Evolutionary conservation across 805 yeast species (phyloP).

Genomic region (Pichia ethanolica): DNA sequence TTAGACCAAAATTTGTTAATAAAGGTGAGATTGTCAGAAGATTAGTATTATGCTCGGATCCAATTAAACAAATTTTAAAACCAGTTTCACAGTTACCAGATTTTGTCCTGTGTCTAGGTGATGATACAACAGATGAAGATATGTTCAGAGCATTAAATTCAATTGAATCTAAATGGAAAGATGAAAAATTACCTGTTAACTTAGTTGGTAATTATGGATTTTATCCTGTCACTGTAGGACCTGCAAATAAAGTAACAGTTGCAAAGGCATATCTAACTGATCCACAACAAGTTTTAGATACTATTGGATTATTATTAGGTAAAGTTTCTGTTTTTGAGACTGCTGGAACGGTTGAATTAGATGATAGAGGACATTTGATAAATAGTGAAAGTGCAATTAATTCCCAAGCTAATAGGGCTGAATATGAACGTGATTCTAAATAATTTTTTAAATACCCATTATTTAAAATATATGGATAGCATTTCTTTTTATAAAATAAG

Average conservation of each 20-base stretch:
- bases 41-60: slow-evolving; percentile 60
- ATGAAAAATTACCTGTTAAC: slow-evolving; percentile 35
- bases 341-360: slow-evolving; percentile 67
- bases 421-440: slow-evolving; percentile 73
- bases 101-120: slow-evolving; percentile 86
- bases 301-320: slow-evolving; percentile 75
- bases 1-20: slow-evolving; percentile 90
- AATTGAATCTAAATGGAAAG: slow-evolving; percentile 50
- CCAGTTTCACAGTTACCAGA: slow-evolving; percentile 53
- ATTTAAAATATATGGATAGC: too few relatives aligned
- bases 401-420: slow-evolving; percentile 42
- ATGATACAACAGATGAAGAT: slow-evolving; percentile 95
- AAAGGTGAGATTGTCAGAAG: slow-evolving; percentile 93
- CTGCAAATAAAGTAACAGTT: slow-evolving; percentile 76
- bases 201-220: slow-evolving; percentile 52
- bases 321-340: slow-evolving; percentile 70
- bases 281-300: slow-evolving; percentile 78
- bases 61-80: slow-evolving; percentile 27
- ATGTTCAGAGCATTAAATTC: slow-evolving; percentile 78
- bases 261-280: slow-evolving; percentile 83
- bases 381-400: slow-evolving; percentile 38
- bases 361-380: slow-evolving; percentile 66
- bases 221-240: slow-evolving; percentile 87
- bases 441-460: not conserved
- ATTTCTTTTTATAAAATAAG: too few relatives aligned